phyloP scores from a whole-genome alignment of 2,329 filamentous ascomycete genomes.

The Fusarium sambucinum region DNA sequence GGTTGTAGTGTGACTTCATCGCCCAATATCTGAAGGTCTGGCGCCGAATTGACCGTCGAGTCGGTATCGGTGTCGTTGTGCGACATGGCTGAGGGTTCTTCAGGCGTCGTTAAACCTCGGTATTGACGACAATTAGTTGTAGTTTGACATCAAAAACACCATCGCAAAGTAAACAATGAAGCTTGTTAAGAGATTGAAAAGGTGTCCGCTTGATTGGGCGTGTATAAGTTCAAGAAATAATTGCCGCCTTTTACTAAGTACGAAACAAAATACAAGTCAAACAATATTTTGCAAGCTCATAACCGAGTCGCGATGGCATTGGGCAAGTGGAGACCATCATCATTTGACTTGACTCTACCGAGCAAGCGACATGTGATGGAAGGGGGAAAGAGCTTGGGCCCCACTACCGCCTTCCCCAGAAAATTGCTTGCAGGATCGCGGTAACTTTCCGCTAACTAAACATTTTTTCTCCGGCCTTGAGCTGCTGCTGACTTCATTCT shows the following conservation, averaged over 20 bases:
- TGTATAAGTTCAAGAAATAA: constrained; percentile 22
- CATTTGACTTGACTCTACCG: constrained; percentile 32
- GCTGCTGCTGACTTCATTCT: neutral
- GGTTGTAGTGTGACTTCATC: constrained; percentile 81
- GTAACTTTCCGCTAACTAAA: constrained; percentile 33
- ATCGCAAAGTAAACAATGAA: constrained; percentile 32
- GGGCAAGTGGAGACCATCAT: constrained; percentile 40
- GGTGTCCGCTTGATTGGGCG: constrained; percentile 12
- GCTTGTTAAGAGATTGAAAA: constrained; percentile 12
- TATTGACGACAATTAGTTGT: constrained; percentile 36
- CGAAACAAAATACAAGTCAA: neutral
- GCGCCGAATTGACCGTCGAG: constrained; percentile 63
- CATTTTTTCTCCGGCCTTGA: constrained; percentile 3
- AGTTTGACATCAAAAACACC: constrained; percentile 34
- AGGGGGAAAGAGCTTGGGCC: constrained; percentile 35
- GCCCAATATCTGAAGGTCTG: constrained; percentile 82
- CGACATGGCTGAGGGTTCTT: constrained; percentile 46
- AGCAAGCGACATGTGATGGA: constrained; percentile 46
- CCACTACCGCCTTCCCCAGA: constrained; percentile 42
- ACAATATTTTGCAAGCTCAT: constrained; percentile 5
- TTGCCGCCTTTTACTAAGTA: constrained; percentile 16
- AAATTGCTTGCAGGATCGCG: constrained; percentile 29
- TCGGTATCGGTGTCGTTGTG: constrained; percentile 50
- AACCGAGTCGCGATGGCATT: constrained; percentile 41
- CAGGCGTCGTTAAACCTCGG: constrained; percentile 15